Percentiles rank a stretch among this genome's conserved stretches.
These are phyloP conservation scores for Paradendryphiella salina DNA, from an alignment of 2,329 filamentous ascomycete species.

Conservation along the genomic window DNA sequence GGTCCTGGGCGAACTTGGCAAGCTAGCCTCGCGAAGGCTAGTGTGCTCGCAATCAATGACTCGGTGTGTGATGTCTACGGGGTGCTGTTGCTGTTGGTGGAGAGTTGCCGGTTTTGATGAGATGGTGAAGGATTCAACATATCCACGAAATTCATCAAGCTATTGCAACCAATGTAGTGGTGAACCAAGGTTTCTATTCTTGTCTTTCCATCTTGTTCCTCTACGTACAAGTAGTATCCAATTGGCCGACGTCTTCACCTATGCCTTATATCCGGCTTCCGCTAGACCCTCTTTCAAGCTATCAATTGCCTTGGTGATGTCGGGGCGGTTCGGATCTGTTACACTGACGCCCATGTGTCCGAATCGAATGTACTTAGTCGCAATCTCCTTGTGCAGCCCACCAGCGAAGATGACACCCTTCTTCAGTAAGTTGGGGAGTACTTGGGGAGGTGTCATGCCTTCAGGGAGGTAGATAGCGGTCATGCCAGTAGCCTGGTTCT, in stretches of 20 bases:
- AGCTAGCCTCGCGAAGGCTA: conserved; percentile 3
- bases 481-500: conserved; percentile 96
- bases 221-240: neutral
- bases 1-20: conserved; percentile 11
- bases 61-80: neutral
- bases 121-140: conserved; percentile 3
- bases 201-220: neutral
- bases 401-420: conserved; percentile 93
- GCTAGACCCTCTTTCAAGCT: conserved; percentile 73
- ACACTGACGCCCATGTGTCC: conserved; percentile 98
- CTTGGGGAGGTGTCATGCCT: conserved; percentile 74
- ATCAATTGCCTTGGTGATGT: conserved; percentile 82
- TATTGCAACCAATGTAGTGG: neutral
- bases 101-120: neutral
- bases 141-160: conserved; percentile 13
- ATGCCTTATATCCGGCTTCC: conserved; percentile 68
- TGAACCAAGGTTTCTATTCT: conserved; percentile 10
- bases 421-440: conserved; percentile 81
- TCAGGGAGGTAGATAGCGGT: conserved; percentile 96
- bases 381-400: conserved; percentile 94
- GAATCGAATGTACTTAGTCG: conserved; percentile 88
- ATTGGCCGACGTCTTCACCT: neutral
- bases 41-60: neutral
- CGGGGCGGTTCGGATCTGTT: conserved; percentile 74
- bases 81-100: conserved; percentile 1